Conservation (phyloP, 768 basidiomycete genomes). For the Lactarius hengduanensis region DNA sequence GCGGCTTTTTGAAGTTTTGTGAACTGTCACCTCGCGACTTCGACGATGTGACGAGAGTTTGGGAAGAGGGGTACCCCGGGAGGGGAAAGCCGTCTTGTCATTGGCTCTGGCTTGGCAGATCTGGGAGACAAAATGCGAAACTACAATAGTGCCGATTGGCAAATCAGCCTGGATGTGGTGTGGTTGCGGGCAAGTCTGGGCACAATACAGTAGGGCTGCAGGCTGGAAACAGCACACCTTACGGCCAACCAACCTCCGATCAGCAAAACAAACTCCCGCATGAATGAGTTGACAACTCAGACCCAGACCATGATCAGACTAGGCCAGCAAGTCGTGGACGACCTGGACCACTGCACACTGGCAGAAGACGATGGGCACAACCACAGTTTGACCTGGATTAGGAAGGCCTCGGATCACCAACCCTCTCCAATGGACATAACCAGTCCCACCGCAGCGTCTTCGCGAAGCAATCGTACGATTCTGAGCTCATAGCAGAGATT, state of each 20-base stretch:
- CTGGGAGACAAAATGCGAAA: not conserved
- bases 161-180: conserved; percentile 16
- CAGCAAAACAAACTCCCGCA: conserved; percentile 14
- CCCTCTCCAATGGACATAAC: conserved; percentile 43
- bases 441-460: not conserved
- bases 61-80: conserved; percentile 14
- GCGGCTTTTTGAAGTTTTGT: conserved; percentile 15
- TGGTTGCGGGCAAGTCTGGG: conserved; percentile 15
- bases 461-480: not conserved
- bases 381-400: not conserved
- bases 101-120: conserved; percentile 12
- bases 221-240: conserved; percentile 9
- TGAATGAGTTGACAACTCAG: conserved; percentile 8
- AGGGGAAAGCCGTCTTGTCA: not conserved
- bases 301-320: conserved; percentile 10
- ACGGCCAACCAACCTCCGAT: conserved; percentile 21
- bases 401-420: conserved; percentile 19
- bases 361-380: conserved; percentile 11
- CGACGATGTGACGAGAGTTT: conserved; percentile 9
- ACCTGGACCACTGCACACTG: conserved; percentile 9
- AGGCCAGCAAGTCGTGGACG: not conserved
- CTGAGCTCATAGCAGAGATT: conserved; percentile 1
- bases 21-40: conserved; percentile 12
- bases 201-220: conserved; percentile 11
- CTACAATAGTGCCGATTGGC: conserved; percentile 18